Conservation (phyloP, 495 filamentous ascomycete species). For the Xylaria sp. region DNA sequence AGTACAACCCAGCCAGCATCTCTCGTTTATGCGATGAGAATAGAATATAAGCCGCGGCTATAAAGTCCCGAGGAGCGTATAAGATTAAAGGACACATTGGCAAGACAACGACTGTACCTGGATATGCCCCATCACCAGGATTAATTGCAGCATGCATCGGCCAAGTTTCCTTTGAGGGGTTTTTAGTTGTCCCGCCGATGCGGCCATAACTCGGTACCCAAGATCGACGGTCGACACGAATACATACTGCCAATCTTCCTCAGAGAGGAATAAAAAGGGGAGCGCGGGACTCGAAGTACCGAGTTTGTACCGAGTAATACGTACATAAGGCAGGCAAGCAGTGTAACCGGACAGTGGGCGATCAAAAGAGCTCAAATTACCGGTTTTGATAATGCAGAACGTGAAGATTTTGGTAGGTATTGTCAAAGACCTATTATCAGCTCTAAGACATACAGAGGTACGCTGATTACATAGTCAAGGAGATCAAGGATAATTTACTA, state of each 20-base stretch:
- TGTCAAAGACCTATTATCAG: not conserved
- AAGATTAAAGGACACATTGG: not conserved
- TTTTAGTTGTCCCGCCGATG: not conserved
- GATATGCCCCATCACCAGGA: not conserved
- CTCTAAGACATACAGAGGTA: no score
- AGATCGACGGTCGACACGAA: not conserved
- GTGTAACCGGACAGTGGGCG: not conserved
- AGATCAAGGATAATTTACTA: no score
- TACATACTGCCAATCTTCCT: not conserved
- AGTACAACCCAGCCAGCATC: not conserved
- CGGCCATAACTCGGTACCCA: not conserved
- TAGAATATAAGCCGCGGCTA: not conserved
- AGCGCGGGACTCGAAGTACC: not conserved
- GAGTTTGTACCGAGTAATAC: not conserved
- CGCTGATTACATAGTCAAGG: not conserved
- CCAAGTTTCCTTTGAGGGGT: not conserved
- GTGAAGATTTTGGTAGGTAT: not conserved
- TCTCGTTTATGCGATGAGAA: not conserved
- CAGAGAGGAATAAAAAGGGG: not conserved
- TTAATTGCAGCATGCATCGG: not conserved
- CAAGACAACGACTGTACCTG: not conserved
- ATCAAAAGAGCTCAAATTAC: not conserved
- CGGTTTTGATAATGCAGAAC: not conserved
- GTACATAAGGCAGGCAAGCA: conserved; percentile 1
- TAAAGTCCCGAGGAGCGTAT: not conserved